Base-by-base conservation (phyloP, 352 stramenopile genomes). In the Pelagophyceae sp. region DNA sequence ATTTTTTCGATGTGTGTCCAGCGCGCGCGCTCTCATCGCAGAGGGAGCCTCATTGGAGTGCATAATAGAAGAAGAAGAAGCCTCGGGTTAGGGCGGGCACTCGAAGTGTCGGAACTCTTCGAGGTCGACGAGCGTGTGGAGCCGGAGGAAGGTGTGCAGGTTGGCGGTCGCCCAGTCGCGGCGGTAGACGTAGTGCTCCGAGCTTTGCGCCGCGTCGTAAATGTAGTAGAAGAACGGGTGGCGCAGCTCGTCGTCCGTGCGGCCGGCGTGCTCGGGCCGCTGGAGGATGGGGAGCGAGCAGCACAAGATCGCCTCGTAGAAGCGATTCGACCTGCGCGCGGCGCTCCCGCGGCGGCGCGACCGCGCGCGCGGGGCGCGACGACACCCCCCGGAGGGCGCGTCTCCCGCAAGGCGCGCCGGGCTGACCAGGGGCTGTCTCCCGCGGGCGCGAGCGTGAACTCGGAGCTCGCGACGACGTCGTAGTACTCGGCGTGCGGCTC, bases 211-310 rank as follows among this genome's bases (percentile, higher is more conserved):
- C 67, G 35, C 35, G 67, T 74, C 35, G 67, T 74, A 74, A 37
- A 74, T 3, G 67, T 74, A n/a, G 67, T 54, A 51, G 23, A 50
- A 58, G 67, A 60, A 74, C 5, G 17, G 17, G 20, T 38, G 33
- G 2, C 20, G 17, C 35, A 74, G 67, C 17, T 74, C 67, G 15
- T 27, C 67, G 67, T 74, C 67, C 33, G 67, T 74, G 27, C 67
- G 67, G 67, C 67, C 67, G 33, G 33, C 67, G 67, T 74, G 67
- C 67, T 74, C 67, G 37, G 2, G n/a, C 5, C 67, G 67, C 33
- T 74, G 67, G 67, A 74, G 35, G 35, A 74, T 33, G 11, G 67
- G 67, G 67, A 74, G 31, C 2, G 67, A 74, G 38, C 67, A 74
- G 67, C 67, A 74, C 35, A 54, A 3, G 35, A 74, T 11, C 17